Conservation (phyloP, 352 stramenopile genomes). For the Pythium dissimile region DNA sequence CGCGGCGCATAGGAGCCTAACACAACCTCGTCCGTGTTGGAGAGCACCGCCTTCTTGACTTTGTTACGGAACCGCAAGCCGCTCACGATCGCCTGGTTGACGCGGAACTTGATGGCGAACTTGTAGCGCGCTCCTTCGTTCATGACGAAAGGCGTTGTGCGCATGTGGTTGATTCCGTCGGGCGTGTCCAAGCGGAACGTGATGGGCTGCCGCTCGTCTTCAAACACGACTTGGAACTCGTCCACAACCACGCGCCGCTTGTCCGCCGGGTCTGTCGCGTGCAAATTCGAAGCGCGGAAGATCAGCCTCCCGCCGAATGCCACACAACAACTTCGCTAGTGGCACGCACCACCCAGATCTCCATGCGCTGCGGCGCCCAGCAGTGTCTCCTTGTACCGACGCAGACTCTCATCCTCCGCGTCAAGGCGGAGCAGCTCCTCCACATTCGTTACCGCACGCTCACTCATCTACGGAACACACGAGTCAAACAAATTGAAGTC, state of each 20-base stretch:
- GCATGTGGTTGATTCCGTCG: constrained; percentile 65
- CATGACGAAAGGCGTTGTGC: constrained; percentile 68
- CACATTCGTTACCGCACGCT: constrained; percentile 53
- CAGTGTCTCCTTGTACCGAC: constrained; percentile 84
- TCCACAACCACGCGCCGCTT: constrained; percentile 74
- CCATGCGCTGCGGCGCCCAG: constrained; percentile 72
- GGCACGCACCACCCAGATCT: constrained; percentile 61
- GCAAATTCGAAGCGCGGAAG: no score
- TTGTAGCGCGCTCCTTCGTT: constrained; percentile 78
- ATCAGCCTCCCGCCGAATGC: no score
- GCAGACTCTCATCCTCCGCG: constrained; percentile 77
- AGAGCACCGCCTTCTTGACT: constrained; percentile 80
- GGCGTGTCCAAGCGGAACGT: constrained; percentile 72
- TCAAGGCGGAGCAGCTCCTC: constrained; percentile 75
- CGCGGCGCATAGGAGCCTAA: constrained; percentile 82
- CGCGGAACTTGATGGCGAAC: constrained; percentile 80
- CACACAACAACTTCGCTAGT: no score
- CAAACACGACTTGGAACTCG: constrained; percentile 86
- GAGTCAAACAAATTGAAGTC: background rate
- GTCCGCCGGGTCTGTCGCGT: constrained; percentile 45
- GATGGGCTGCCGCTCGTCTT: constrained; percentile 60
- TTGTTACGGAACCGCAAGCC: constrained; percentile 85
- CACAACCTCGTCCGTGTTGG: constrained; percentile 73
- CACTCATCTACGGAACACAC: constrained; percentile 45
- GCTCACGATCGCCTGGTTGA: constrained; percentile 84